Evolutionary conservation across 371 early-diverging fungal species (phyloP), one percentile per base, ranked within the genome.

Genomic region (Apophysomyces variabilis): DNA sequence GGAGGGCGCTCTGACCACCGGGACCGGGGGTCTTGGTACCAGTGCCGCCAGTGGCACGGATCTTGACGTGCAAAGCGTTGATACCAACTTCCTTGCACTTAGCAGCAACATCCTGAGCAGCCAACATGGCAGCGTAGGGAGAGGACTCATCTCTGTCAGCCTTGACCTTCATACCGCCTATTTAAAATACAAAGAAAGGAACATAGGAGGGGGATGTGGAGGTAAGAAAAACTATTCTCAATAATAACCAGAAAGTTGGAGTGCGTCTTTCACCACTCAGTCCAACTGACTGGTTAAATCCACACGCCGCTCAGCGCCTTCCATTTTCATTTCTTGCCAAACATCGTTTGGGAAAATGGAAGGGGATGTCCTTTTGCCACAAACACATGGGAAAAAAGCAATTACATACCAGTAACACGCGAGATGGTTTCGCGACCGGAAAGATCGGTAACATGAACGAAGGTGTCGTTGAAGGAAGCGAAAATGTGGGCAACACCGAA

Each of bases 141-240:
- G 99, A 99, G 57, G 99, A 96, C 85, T 99, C 99, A 87, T 99
- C 99, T 89, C 99, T 98, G 87, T 99, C 99, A 73, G 99, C 97
- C 94, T 99, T 99, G 77, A 99, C 99, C 90, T 97, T 99, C 99
- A 99, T 99, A 80, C 99, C 99, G 91, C 96, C 95, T 93, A 73
- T 26, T 26, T 26, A 11, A 61, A 57, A 57, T 57, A 43, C 41
- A 43, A 74, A 26, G 32, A 61, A 62, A 62, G 62, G 62, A 54
- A 62, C 62, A 62, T 62, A 50, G 62, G 62, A 62, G 62, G 62
- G 62, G 62, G 62, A 62, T 62, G 62, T 36, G 57, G 62, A 46
- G 37, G 54, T 62, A 50, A 62, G 62, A 50, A 62, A 50, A 50
- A 26, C 32, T 45, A 44, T 45, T 37, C 26, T 35, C 35, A 26